Evolutionary conservation across 352 stramenopile species (phyloP), one percentile per base, ranked within the genome.

Genomic region (Elongisporangium anandrum): DNA sequence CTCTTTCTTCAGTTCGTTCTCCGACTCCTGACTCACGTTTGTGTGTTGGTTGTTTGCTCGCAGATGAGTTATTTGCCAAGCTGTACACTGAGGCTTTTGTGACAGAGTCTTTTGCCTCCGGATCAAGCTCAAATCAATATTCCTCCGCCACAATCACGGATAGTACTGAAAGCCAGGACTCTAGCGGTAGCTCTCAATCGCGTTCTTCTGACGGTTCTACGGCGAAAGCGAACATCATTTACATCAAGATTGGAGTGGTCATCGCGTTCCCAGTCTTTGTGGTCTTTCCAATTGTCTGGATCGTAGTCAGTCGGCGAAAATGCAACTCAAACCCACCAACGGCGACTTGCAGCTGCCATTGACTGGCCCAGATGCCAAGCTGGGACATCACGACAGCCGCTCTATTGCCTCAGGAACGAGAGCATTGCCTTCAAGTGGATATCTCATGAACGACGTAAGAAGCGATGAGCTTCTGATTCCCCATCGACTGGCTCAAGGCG

Each of bases 381-480:
- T 65, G 69, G 65, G 20, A 55, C 10, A 29, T 20, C 38, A 39
- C 7, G 38, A 34, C 53, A 58, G 50, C 29, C 8, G 10, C 1
- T 17, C 22, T 7, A 29, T 45, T 20, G 16, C 2, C 4, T 16
- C 38, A 7, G 22, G 21, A 20, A 23, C 39, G 22, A 52, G n/a
- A n/a, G n/a, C n/a, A n/a, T n/a, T n/a, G n/a, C n/a, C 66, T 10
- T 62, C 67, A 13, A 72, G 56, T 2, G 62, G 48, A 23, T 82
- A 82, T 55, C 60, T 85, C 23, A 63, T 50, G 38, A 83, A 89
- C 56, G 83, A 93, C 53, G 77, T 93, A 13, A 77, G 83, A 10
- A 88, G 72, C 17, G 79, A 92, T 52, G 75, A 87, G 22, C 54
- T 77, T 16, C 65, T 92, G 16, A 54, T 86, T 20, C 68, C 75